A percentile compares a stretch with the other conserved stretches of the same genome.
Evolutionary conservation across 805 yeast genomes (phyloP).

Genomic region (Saccharomycopsis oosterbeekiorum): DNA sequence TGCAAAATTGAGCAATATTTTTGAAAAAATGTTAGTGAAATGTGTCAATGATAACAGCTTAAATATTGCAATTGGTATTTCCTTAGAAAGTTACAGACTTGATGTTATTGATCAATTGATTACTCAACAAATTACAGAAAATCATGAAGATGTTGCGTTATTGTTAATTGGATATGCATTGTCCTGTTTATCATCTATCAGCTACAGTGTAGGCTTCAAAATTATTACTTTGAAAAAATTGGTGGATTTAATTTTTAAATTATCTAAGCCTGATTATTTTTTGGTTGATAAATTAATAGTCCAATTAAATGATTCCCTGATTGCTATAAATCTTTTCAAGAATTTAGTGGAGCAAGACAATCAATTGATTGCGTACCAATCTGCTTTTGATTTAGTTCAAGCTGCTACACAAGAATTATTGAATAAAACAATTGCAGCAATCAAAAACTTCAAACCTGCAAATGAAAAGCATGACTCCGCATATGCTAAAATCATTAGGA

Average conservation of each 20-base stretch:
- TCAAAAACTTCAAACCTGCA: conserved; percentile 18
- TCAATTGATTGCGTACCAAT: conserved; percentile 70
- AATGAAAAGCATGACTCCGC: conserved; percentile 23
- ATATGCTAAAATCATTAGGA: conserved; percentile 44
- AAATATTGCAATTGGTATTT: conserved; percentile 79
- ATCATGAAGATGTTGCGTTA: conserved; percentile 44
- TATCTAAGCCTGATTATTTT: conserved; percentile 68
- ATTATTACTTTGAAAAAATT: conserved; percentile 51
- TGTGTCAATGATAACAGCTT: conserved; percentile 65
- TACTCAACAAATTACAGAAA: conserved; percentile 26
- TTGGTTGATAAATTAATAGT: conserved; percentile 78
- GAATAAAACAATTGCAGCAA: conserved; percentile 33
- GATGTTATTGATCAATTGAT: conserved; percentile 65
- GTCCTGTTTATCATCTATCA: conserved; percentile 53
- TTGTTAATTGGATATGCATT: conserved; percentile 63
- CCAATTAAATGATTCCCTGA: conserved; percentile 66
- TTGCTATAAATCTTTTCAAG: conserved; percentile 62
- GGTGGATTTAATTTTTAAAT: conserved; percentile 47
- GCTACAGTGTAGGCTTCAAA: conserved; percentile 58
- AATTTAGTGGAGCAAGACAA: conserved; percentile 39
- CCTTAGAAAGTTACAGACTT: conserved; percentile 78
- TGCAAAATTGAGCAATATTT: conserved; percentile 53
- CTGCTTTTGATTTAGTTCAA: conserved; percentile 88
- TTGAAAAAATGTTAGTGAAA: conserved; percentile 78
- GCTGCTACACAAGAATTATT: conserved; percentile 87